Percentiles rank a stretch among this genome's conserved stretches.
These are phyloP conservation scores for Pneumocystis wakefieldiae DNA, from an alignment of 1,139 yeast species.

Conservation along the genomic window DNA sequence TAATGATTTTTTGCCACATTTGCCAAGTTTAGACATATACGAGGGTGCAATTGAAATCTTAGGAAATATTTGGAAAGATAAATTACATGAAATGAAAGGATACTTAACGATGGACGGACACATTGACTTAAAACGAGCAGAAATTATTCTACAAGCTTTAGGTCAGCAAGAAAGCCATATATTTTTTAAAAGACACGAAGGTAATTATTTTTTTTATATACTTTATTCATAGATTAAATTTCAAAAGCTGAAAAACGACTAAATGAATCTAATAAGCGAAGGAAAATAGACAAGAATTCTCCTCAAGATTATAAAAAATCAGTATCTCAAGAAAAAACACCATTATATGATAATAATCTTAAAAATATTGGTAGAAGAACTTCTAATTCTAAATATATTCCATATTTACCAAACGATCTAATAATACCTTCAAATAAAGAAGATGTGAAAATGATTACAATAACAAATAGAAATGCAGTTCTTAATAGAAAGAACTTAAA, in stretches of 20 bases:
- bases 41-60: constrained; percentile 82
- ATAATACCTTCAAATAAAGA: constrained; percentile 1
- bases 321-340: constrained; percentile 14
- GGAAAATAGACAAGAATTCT: constrained; percentile 27
- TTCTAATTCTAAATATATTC: constrained; percentile 14
- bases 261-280: constrained; percentile 47
- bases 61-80: constrained; percentile 67
- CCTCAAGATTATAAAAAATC: neutral
- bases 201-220: neutral
- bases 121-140: constrained; percentile 62
- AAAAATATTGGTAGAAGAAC: constrained; percentile 5
- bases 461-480: constrained; percentile 1
- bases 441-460: constrained; percentile 5
- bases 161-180: constrained; percentile 69
- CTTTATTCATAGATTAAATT: neutral
- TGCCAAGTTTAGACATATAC: constrained; percentile 87
- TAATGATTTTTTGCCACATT: constrained; percentile 92
- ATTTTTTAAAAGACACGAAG: constrained; percentile 42
- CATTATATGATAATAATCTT: constrained; percentile 3
- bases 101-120: constrained; percentile 80
- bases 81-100: constrained; percentile 50
- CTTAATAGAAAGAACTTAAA: constrained; percentile 1
- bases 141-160: constrained; percentile 47
- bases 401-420: constrained; percentile 8
- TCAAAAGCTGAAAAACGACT: constrained; percentile 48